A percentile compares a stretch with the other conserved stretches of the same genome.
These are phyloP conservation scores for Solanum bukasovii DNA, from an alignment of 257 asterid genomes.

Conservation along the genomic window DNA sequence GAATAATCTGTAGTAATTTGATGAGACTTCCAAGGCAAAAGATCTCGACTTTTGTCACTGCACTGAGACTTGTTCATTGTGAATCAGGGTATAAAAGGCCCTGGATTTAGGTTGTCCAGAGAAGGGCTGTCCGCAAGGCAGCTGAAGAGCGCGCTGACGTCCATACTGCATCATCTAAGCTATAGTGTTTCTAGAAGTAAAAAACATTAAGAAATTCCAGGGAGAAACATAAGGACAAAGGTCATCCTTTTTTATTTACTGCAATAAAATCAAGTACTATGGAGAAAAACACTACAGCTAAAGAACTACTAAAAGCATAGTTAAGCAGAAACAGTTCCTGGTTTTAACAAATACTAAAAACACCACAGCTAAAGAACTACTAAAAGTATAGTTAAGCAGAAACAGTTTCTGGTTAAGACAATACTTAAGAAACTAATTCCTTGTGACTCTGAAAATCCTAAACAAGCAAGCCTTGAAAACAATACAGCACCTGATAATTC, in stretches of 20 bases:
- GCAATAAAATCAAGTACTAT: not conserved
- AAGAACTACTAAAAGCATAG: not conserved
- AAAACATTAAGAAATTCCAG: not conserved
- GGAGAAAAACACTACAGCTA: not conserved
- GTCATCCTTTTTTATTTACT: not conserved
- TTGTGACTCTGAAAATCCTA: not conserved
- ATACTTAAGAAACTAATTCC: not conserved
- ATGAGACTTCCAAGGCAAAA: not conserved
- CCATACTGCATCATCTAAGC: not conserved
- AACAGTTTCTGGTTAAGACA: not conserved
- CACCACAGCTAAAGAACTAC: not conserved
- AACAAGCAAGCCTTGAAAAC: not conserved
- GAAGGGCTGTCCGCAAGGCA: no score
- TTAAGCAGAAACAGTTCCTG: not conserved
- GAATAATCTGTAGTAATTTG: not conserved
- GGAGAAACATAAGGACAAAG: not conserved
- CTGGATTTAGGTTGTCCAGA: not conserved
- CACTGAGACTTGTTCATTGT: not conserved
- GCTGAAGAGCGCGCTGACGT: not conserved
- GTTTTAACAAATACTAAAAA: not conserved
- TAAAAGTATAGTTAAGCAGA: not conserved
- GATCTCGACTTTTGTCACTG: not conserved
- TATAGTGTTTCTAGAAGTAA: not conserved
- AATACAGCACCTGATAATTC: not conserved
- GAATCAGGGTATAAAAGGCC: not conserved